phyloP scores from a whole-genome alignment of 768 basidiomycete genomes.

The Boletales sp. region DNA sequence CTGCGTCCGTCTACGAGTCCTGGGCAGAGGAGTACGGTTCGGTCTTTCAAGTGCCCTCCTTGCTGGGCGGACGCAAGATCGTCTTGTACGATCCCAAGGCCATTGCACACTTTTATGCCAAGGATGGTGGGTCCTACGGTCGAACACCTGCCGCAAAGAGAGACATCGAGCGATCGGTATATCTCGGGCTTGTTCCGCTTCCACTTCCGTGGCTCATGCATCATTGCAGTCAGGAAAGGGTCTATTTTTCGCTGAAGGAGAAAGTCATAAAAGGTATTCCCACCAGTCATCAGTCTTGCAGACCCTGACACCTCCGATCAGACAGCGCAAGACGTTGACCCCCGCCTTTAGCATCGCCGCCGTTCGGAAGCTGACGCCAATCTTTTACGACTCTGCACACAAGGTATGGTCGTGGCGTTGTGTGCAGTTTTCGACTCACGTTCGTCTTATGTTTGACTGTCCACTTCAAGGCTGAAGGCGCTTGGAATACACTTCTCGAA shows the following conservation, averaged over 20 bases:
- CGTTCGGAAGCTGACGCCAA: constrained; percentile 31
- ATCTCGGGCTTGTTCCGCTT: constrained; percentile 16
- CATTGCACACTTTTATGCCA: constrained; percentile 13
- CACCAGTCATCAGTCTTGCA: neutral
- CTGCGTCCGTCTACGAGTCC: constrained; percentile 14
- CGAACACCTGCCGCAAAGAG: constrained; percentile 33
- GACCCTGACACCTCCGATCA: neutral
- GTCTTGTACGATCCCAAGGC: constrained; percentile 40
- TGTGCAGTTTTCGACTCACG: neutral
- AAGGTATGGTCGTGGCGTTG: constrained; percentile 19
- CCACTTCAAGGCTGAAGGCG: constrained; percentile 21
- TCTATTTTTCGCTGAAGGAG: constrained; percentile 33
- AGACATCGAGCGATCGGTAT: constrained; percentile 28
- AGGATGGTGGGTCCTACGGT: constrained; percentile 34
- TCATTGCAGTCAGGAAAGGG: constrained; percentile 23
- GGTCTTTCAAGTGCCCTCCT: constrained; percentile 12
- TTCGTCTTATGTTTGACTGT: neutral
- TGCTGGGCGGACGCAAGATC: constrained; percentile 10
- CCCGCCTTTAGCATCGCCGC: constrained; percentile 40
- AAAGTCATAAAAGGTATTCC: constrained; percentile 42
- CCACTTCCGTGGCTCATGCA: neutral
- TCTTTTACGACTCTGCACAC: constrained; percentile 42
- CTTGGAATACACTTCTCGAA: constrained; percentile 26
- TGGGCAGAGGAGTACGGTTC: constrained; percentile 22
- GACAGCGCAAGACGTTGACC: constrained; percentile 37